Percentiles rank a stretch among this genome's conserved stretches.
These are phyloP conservation scores for Aureobasidium leucospermi DNA, from an alignment of 2,329 filamentous ascomycete genomes.

Conservation along the genomic window DNA sequence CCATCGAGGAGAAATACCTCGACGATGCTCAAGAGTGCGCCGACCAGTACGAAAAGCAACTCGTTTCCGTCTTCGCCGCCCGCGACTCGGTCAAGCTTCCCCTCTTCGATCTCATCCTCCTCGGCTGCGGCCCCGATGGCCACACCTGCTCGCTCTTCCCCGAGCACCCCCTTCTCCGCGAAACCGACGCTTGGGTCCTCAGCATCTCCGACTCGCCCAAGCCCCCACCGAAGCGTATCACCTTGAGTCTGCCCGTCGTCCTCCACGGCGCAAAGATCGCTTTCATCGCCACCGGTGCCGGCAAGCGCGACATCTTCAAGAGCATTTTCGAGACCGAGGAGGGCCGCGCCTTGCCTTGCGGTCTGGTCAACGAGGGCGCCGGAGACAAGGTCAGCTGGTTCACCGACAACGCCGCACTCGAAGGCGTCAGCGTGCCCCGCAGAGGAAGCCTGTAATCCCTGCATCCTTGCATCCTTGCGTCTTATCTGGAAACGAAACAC, in stretches of 20 bases:
- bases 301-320: conserved; percentile 89
- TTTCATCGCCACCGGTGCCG: conserved; percentile 82
- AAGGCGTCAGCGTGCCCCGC: conserved; percentile 74
- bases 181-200: conserved; percentile 85
- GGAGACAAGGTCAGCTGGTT: conserved; percentile 94
- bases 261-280: conserved; percentile 78
- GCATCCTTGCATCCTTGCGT: no score
- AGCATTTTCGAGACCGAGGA: conserved; percentile 79
- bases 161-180: conserved; percentile 75
- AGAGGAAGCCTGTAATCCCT: conserved; percentile 53
- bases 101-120: conserved; percentile 87
- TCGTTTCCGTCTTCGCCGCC: conserved; percentile 79
- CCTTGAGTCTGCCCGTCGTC: conserved; percentile 84
- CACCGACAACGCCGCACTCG: conserved; percentile 75
- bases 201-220: conserved; percentile 91
- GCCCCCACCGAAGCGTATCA: conserved; percentile 84
- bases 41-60: conserved; percentile 82
- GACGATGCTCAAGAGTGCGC: conserved; percentile 85
- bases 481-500: background rate
- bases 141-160: conserved; percentile 98
- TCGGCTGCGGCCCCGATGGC: conserved; percentile 91
- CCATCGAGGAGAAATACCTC: conserved; percentile 63
- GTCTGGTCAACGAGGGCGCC: conserved; percentile 75
- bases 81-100: conserved; percentile 91
- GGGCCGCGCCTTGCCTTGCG: conserved; percentile 68